phyloP scores from a whole-genome alignment of 805 yeast species.

The Kodamaea kaohsiungensis region DNA sequence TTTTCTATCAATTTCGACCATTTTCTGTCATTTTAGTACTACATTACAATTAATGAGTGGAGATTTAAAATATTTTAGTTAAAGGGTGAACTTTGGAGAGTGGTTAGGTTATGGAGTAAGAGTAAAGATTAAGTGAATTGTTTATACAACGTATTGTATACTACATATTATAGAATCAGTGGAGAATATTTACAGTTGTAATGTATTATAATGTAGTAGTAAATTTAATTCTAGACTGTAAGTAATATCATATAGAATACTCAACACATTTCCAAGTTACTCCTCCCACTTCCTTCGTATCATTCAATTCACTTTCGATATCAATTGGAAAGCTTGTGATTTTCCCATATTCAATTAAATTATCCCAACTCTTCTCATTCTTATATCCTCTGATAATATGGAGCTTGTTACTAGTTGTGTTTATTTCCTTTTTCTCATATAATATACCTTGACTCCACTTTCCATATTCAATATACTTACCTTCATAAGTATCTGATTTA shows the following conservation, averaged over 20 bases:
- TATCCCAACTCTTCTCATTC: neutral
- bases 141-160: no score
- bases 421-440: neutral
- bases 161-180: no score
- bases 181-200: no score
- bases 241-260: neutral
- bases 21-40: no score
- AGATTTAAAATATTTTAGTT: no score
- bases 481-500: neutral
- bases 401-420: neutral
- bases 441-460: conserved; percentile 10
- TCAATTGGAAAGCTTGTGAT: conserved; percentile 3
- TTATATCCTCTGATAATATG: conserved; percentile 1
- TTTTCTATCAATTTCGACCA: no score
- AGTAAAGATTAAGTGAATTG: no score
- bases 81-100: no score
- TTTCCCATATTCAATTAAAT: neutral
- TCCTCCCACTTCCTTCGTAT: neutral
- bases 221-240: no score
- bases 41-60: no score
- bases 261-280: neutral
- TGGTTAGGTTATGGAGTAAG: no score
- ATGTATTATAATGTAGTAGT: no score
- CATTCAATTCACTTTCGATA: neutral
- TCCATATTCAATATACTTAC: conserved; percentile 9